Evolutionary conservation across 805 yeast species (phyloP).

Genomic region (Saccharomycopsis fibuligera): DNA sequence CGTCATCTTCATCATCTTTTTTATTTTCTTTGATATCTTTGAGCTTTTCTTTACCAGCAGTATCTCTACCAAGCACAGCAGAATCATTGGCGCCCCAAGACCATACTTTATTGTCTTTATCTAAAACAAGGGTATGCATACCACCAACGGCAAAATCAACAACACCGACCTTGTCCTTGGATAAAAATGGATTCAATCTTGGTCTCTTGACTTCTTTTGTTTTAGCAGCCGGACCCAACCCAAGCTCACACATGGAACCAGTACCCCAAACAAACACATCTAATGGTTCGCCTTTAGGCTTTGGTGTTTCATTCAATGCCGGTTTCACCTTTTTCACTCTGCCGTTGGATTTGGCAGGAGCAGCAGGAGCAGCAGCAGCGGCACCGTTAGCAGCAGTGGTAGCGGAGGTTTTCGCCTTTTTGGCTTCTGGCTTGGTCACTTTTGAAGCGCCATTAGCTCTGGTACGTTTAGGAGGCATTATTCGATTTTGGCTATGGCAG

Average conservation of each 20-base stretch:
- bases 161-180: slow-evolving; percentile 56
- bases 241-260: slow-evolving; percentile 96
- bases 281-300: slow-evolving; percentile 50
- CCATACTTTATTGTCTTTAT: slow-evolving; percentile 74
- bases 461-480: too few species aligned
- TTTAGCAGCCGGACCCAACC: slow-evolving; percentile 90
- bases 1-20: slow-evolving; percentile 54
- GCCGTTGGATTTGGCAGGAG: too few species aligned
- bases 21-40: slow-evolving; percentile 60
- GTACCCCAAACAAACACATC: slow-evolving; percentile 93
- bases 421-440: neutral
- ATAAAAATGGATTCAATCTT: slow-evolving; percentile 73
- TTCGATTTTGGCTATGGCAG: too few species aligned
- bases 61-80: slow-evolving; percentile 84
- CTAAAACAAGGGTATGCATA: slow-evolving; percentile 85
- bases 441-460: neutral
- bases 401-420: too few species aligned
- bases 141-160: slow-evolving; percentile 94
- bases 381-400: too few species aligned
- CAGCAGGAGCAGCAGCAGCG: too few species aligned
- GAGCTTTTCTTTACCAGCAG: slow-evolving; percentile 59
- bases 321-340: slow-evolving; percentile 19
- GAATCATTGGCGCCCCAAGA: slow-evolving; percentile 98
- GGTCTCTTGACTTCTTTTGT: slow-evolving; percentile 96
- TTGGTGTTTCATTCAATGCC: slow-evolving; percentile 49